Percentiles rank a stretch among this genome's conserved stretches.
These are phyloP conservation scores for Saccharomycopsis javanensis DNA, from an alignment of 805 yeast genomes.

Conservation along the genomic window DNA sequence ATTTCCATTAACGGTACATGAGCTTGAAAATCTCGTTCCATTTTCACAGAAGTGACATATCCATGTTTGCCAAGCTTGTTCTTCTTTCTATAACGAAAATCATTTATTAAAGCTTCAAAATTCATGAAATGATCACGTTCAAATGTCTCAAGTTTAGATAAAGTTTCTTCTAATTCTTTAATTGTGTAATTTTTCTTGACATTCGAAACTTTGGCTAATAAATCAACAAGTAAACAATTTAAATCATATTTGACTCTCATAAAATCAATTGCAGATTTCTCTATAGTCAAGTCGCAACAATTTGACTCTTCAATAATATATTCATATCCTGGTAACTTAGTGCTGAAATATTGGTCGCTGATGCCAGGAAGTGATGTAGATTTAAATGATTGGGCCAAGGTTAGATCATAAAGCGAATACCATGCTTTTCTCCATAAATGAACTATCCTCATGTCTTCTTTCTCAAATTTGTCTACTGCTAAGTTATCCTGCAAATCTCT, in stretches of 20 bases:
- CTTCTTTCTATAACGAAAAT: background rate
- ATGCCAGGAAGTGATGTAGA: background rate
- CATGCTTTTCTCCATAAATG: slow-evolving; percentile 35
- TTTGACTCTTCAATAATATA: slow-evolving; percentile 10
- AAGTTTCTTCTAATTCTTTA: slow-evolving; percentile 21
- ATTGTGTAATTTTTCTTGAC: slow-evolving; percentile 21
- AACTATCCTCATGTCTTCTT: slow-evolving; percentile 5
- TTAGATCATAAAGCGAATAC: slow-evolving; percentile 28
- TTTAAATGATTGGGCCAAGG: slow-evolving; percentile 21
- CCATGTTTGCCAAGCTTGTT: slow-evolving; percentile 4
- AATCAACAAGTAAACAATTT: slow-evolving; percentile 4
- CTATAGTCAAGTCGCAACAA: slow-evolving; percentile 15
- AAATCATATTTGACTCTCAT: slow-evolving; percentile 9
- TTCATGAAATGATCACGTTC: background rate
- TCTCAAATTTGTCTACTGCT: background rate
- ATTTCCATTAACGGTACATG: slow-evolving; percentile 6
- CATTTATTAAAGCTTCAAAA: slow-evolving; percentile 2
- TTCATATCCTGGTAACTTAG: slow-evolving; percentile 11
- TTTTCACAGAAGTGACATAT: background rate
- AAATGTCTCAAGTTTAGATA: slow-evolving; percentile 15
- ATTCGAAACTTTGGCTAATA: slow-evolving; percentile 22
- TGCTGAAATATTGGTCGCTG: slow-evolving; percentile 6
- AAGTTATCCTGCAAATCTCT: slow-evolving; percentile 27
- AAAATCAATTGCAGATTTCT: slow-evolving; percentile 8
- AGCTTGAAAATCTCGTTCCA: background rate